These are phyloP conservation scores for Buxus sempervirens DNA, from an alignment of 164 flowering plant species.

Conservation along the genomic window DNA sequence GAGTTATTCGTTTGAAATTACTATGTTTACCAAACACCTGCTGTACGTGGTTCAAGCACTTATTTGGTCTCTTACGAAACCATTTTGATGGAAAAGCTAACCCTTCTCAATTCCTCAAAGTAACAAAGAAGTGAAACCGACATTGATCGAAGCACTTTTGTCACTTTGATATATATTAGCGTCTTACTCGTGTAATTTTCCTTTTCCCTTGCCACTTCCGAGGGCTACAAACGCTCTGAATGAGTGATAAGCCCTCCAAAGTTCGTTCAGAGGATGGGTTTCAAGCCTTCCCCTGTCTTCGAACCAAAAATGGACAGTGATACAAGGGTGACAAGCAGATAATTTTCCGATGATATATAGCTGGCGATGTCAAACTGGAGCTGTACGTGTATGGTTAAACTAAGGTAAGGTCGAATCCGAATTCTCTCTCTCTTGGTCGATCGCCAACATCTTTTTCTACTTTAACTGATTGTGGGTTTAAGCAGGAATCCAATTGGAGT, in stretches of 20 bases:
- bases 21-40: too few relatives aligned
- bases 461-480: constrained; percentile 54
- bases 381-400: not conserved
- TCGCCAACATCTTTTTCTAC: not conserved
- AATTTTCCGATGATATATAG: not conserved
- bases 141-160: too few relatives aligned
- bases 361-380: not conserved
- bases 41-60: too few relatives aligned
- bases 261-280: too few relatives aligned
- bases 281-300: not conserved
- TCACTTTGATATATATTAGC: too few relatives aligned
- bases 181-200: too few relatives aligned
- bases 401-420: not conserved
- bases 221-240: not conserved
- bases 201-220: not conserved
- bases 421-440: not conserved
- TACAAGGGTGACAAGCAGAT: not conserved
- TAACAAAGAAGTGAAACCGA: too few relatives aligned
- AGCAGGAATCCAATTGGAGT: not conserved
- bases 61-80: too few relatives aligned
- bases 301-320: too few relatives aligned
- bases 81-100: too few relatives aligned
- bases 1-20: too few relatives aligned
- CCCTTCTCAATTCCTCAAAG: too few relatives aligned
- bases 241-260: not conserved